Conservation (phyloP, 225 moss, liverwort and hornwort genomes). For the Polytrichum formosum region DNA sequence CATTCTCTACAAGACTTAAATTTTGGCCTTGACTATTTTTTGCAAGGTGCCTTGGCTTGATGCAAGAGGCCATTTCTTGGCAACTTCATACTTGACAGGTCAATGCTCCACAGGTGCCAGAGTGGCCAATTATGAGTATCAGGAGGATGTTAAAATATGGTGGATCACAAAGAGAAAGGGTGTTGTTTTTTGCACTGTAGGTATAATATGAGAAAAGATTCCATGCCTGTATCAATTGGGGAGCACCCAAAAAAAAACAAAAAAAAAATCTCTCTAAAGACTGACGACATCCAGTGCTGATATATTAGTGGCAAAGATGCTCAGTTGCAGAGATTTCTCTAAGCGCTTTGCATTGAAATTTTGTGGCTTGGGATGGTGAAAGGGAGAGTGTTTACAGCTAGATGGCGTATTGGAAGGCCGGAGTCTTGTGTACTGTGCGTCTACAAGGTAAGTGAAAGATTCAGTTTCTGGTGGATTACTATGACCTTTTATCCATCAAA, state of each 20-base stretch:
- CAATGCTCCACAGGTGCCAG: too few species aligned
- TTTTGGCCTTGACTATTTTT: too few species aligned
- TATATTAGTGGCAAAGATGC: not conserved
- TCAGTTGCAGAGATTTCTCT: not conserved
- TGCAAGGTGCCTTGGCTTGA: too few species aligned
- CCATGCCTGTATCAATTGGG: not conserved
- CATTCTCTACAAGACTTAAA: too few species aligned
- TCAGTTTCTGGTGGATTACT: not conserved
- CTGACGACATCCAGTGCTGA: too few species aligned
- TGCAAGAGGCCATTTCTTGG: too few species aligned
- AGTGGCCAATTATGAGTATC: too few species aligned
- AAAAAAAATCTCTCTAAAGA: not conserved
- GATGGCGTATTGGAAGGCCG: slow-evolving; percentile 83
- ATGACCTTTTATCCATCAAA: not conserved
- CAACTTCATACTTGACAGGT: too few species aligned
- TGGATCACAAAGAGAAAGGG: too few species aligned
- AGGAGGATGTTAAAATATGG: too few species aligned
- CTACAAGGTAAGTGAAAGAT: slow-evolving; percentile 68
- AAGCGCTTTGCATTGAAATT: slow-evolving; percentile 18
- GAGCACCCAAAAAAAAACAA: not conserved
- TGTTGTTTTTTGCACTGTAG: not conserved
- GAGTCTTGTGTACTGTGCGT: slow-evolving; percentile 91
- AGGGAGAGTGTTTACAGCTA: slow-evolving; percentile 88
- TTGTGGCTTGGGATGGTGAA: slow-evolving; percentile 24
- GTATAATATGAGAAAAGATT: not conserved